Evolutionary conservation across 2,329 filamentous ascomycete genomes (phyloP).

Genomic region (Dactylellina parvicollis): DNA sequence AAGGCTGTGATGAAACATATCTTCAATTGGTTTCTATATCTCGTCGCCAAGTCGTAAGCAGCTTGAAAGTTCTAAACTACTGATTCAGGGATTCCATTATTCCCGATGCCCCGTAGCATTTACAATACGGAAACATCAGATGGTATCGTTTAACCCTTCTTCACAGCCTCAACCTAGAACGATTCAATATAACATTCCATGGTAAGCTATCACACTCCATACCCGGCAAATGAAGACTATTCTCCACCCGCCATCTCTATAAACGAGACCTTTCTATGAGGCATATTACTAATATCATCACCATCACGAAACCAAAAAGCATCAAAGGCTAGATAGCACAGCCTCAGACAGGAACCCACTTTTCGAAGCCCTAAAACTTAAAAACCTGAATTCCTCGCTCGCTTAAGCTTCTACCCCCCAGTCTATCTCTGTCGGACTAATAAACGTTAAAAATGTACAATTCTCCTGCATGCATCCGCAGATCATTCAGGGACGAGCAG

Average conservation of each 20-base stretch:
- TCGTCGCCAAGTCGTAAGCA: background rate
- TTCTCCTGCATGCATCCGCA: constrained; percentile 47
- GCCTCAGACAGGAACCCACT: background rate
- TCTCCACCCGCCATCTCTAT: constrained; percentile 1
- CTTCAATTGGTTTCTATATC: background rate
- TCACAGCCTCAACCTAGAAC: background rate
- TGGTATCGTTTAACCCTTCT: background rate
- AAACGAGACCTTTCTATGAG: background rate
- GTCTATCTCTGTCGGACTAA: background rate
- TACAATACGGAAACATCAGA: constrained; percentile 19
- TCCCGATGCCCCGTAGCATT: background rate
- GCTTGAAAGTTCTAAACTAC: background rate
- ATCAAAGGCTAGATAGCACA: background rate
- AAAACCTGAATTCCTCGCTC: constrained; percentile 9
- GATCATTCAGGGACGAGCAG: constrained; percentile 41
- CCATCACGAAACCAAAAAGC: background rate
- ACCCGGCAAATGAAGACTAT: background rate
- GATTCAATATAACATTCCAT: background rate
- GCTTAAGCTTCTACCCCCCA: constrained; percentile 9
- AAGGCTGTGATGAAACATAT: constrained; percentile 31
- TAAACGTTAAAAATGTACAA: constrained; percentile 18
- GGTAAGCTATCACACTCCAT: background rate
- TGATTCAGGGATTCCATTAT: background rate
- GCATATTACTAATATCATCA: background rate
- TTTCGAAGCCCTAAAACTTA: background rate